Evolutionary conservation across 1,284 basidiomycete genomes (phyloP).

Genomic region (Mrakiaceae sp.): DNA sequence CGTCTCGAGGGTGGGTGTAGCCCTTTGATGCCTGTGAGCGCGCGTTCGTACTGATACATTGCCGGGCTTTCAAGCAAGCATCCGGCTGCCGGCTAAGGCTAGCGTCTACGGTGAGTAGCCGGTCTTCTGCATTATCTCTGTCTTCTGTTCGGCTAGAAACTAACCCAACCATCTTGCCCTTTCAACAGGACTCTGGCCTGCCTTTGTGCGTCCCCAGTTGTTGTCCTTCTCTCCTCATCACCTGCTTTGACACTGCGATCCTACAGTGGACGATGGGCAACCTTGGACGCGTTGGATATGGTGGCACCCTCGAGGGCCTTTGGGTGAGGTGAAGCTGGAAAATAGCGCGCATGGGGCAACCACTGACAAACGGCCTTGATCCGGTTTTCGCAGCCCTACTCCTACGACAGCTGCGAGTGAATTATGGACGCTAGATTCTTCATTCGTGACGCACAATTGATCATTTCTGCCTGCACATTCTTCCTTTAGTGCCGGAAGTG

Average conservation of each 20-base stretch:
- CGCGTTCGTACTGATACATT: too few species aligned
- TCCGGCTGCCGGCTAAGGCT: conserved; percentile 70
- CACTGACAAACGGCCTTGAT: neutral
- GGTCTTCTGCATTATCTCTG: neutral
- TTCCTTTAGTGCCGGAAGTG: too few species aligned
- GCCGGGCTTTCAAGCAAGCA: conserved; percentile 34
- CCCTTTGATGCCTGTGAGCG: too few species aligned
- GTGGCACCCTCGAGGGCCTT: conserved; percentile 66
- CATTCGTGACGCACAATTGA: too few species aligned
- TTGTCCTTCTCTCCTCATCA: too few species aligned
- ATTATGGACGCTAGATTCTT: too few species aligned
- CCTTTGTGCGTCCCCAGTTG: conserved; percentile 30
- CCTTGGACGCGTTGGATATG: conserved; percentile 68
- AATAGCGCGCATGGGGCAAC: neutral
- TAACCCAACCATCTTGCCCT: conserved; percentile 30
- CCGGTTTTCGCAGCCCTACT: neutral
- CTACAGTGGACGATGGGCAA: conserved; percentile 78
- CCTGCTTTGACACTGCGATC: too few species aligned
- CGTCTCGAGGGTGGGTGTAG: conserved; percentile 27
- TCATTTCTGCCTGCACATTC: too few species aligned
- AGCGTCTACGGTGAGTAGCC: conserved; percentile 36
- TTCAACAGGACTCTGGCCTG: conserved; percentile 49
- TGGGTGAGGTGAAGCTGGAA: conserved; percentile 35
- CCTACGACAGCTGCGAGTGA: conserved; percentile 58
- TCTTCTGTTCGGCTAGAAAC: neutral